phyloP scores from a whole-genome alignment of 495 filamentous ascomycete genomes.

The Lophium mytilinum region DNA sequence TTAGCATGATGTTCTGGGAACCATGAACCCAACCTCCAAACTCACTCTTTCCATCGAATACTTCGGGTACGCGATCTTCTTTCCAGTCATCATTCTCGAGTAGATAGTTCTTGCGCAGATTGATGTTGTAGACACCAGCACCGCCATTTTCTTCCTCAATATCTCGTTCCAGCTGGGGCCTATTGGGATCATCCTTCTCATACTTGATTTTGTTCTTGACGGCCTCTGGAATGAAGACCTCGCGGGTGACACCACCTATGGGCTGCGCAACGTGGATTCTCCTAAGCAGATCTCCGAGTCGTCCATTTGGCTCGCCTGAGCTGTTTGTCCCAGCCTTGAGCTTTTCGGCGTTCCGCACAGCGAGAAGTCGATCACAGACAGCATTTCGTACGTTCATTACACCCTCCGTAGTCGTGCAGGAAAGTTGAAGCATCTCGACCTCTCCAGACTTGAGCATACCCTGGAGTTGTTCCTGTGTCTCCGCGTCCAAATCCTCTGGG shows the following conservation, averaged over 20 bases:
- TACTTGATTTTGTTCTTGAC: constrained; percentile 75
- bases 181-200: constrained; percentile 77
- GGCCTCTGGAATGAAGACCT: constrained; percentile 84
- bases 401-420: constrained; percentile 91
- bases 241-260: constrained; percentile 64
- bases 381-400: constrained; percentile 91
- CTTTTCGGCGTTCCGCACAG: constrained; percentile 88
- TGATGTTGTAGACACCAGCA: constrained; percentile 89
- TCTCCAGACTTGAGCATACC: constrained; percentile 72
- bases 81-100: constrained; percentile 86
- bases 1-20: no score
- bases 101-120: constrained; percentile 77
- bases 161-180: constrained; percentile 71
- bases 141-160: constrained; percentile 89
- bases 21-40: no score
- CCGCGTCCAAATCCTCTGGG: constrained; percentile 80
- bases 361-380: constrained; percentile 86
- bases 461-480: constrained; percentile 69
- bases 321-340: constrained; percentile 77
- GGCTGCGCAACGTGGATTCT: constrained; percentile 95
- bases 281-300: constrained; percentile 78
- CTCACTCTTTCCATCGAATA: constrained; percentile 66
- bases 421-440: constrained; percentile 83
- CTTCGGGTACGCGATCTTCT: constrained; percentile 88
- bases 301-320: constrained; percentile 61